Conservation (phyloP, 2,329 filamentous ascomycete species). For the Pseudogymnoascus verrucosus region DNA sequence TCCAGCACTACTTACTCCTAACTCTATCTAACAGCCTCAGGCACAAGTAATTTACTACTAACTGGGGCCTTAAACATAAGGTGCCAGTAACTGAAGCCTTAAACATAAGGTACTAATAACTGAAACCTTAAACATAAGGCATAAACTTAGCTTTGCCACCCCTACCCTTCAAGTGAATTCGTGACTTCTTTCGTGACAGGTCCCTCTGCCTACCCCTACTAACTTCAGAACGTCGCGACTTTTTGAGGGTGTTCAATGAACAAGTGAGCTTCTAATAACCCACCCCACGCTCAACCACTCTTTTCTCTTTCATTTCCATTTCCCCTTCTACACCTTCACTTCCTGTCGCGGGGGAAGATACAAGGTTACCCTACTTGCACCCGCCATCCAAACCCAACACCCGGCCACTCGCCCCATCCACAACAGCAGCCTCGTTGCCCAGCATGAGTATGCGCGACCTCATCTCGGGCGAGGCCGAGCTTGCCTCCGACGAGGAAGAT, state of each 20-base stretch:
- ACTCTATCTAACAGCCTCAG: background rate
- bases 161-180: background rate
- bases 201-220: background rate
- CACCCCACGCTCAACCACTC: background rate
- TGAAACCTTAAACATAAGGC: background rate
- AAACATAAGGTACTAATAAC: background rate
- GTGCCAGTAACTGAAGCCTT: too few species aligned
- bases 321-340: background rate
- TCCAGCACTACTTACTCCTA: background rate
- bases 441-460: slow-evolving; percentile 68
- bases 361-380: background rate
- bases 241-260: background rate
- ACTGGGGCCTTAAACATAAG: too few species aligned
- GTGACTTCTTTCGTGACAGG: background rate
- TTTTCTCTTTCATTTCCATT: background rate
- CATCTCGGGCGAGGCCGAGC: slow-evolving; percentile 76
- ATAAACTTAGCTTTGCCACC: background rate
- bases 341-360: background rate
- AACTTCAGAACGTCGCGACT: background rate
- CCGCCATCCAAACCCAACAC: background rate
- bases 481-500: slow-evolving; percentile 75
- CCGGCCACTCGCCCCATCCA: background rate
- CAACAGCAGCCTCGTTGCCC: slow-evolving; percentile 1
- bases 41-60: background rate
- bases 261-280: background rate